Base-by-base conservation (phyloP, 192 early-diverging fungal species). In the Coemansia sp. region DNA sequence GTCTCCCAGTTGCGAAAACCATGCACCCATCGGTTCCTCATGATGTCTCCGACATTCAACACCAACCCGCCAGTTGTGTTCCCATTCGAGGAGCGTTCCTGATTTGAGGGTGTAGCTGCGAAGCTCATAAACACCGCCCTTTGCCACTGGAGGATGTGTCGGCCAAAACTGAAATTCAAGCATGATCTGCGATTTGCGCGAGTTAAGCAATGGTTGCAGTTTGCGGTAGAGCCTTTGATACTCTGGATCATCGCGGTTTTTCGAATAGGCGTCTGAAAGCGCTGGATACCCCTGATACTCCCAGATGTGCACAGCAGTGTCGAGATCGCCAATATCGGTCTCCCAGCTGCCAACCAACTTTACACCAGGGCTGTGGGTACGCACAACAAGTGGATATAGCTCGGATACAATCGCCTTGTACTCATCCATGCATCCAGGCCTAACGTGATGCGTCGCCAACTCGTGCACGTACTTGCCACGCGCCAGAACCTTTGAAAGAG, bases 141-240 rank as follows among this genome's bases (percentile, higher is more conserved):
- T 76, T 24, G 78, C 71, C n/a, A 84, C 82, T 16, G 93, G 93
- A 12, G 91, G 87, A 47, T 88, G 83, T 3, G 91, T 89, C 32
- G 84, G 76, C 93, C 95, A 97, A 64, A 95, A 95, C 54, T 89
- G 86, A 78, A 97, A 97, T 77, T 95, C 95, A 12, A 95, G 87
- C 81, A 92, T 90, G 24, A 94, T 88, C 68, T 93, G 92, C 61
- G 89, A 93, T 49, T 88, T 78, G 51, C 94, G 86, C 34, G 85
- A 85, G 22, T 81, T 68, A 16, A 97, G 60, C 71, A 95, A 85
- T 12, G 88, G 85, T 52, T 83, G 82, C 24, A 95, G 74, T 47
- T 87, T 71, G 54, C 79, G 86, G 49, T 88, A 52, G 58, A 93
- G 91, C 60, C 86, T 71, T 51, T 82, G 74, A 70, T 89, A 90